Evolutionary conservation across 208 protist genomes (phyloP).

Genomic region (Leishmania tarentolae): DNA sequence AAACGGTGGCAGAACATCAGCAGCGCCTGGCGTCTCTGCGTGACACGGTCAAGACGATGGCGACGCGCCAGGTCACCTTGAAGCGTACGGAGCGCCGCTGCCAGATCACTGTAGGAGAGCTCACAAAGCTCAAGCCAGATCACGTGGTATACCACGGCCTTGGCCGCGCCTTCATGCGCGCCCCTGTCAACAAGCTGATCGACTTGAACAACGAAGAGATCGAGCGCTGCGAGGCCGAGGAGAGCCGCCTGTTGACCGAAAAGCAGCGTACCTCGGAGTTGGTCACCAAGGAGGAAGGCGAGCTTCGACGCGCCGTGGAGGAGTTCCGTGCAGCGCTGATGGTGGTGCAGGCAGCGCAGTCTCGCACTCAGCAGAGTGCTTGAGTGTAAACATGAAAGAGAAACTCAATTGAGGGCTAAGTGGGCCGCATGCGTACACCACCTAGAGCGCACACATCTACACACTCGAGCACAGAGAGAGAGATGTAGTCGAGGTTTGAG

Average conservation of each 20-base stretch:
- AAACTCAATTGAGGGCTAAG: not conserved
- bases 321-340: conserved; percentile 62
- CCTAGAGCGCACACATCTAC: not conserved
- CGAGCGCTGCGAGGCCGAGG: conserved; percentile 81
- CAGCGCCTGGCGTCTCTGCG: conserved; percentile 77
- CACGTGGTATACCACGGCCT: conserved; percentile 84
- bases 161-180: conserved; percentile 80
- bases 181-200: conserved; percentile 68
- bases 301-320: conserved; percentile 69
- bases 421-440: not conserved
- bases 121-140: conserved; percentile 60
- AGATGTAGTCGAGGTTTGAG: not conserved
- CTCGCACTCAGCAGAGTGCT: conserved; percentile 22
- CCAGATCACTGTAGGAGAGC: conserved; percentile 81
- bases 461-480: not conserved
- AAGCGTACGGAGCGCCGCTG: conserved; percentile 67
- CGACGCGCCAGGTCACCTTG: conserved; percentile 73
- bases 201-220: conserved; percentile 65
- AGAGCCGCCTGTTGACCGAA: conserved; percentile 68
- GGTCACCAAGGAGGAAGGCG: conserved; percentile 70
- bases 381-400: conserved; percentile 2
- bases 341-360: conserved; percentile 48
- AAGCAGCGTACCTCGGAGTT: conserved; percentile 83
- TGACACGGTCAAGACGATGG: conserved; percentile 82
- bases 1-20: conserved; percentile 82